Base-by-base conservation (phyloP, 2,329 filamentous ascomycete species). In the Phyllosticta paracitricarpa region DNA sequence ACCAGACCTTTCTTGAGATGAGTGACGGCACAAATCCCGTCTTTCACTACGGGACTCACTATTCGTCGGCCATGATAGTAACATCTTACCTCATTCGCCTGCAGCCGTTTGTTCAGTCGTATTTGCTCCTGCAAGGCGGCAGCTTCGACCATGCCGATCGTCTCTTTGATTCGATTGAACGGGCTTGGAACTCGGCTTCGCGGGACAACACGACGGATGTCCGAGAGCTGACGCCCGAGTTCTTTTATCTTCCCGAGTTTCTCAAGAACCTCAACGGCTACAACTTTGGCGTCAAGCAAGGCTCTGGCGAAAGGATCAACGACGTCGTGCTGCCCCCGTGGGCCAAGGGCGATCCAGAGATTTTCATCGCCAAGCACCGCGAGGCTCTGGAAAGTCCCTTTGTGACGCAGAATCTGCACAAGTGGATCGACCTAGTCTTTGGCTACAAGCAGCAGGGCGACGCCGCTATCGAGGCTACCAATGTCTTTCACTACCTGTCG, bases 41-140 rank as follows among this genome's bases (percentile, higher is more conserved):
- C 0, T 99, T 97, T 72, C 94, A 99, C 71, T 99, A 97, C 67
- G 94, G 94, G 19, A 99, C 95, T 0, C 95, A 99, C 72, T 99
- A 99, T 73, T 97, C 94, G 1, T 97, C 94, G 2, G 94, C 94
- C 7, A 99, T 97, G 94, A 97, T 96, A 63, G 94, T 99, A 6
- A 91, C 91, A 12, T 97, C 92, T 0, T 99, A 97, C 69, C 82
- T 99, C 51, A 97, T 99, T 68, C 88, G 94, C 19, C 81, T 99
- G 17, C 93, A 96, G 57, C 94, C 94, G 0, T 99, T 97, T 71
- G 93, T 97, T 25, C 91, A 97, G 67, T 96, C 94, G 0, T 97
- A 96, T 70, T 84, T 97, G 22, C 79, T 97, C 8, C 82, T 99
- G 1, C 94, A 99, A 73, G 94, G 94, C n/a, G 93, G 93, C 4